Evolutionary conservation across 257 asterid genomes (phyloP).

Genomic region (Ilex asprella): DNA sequence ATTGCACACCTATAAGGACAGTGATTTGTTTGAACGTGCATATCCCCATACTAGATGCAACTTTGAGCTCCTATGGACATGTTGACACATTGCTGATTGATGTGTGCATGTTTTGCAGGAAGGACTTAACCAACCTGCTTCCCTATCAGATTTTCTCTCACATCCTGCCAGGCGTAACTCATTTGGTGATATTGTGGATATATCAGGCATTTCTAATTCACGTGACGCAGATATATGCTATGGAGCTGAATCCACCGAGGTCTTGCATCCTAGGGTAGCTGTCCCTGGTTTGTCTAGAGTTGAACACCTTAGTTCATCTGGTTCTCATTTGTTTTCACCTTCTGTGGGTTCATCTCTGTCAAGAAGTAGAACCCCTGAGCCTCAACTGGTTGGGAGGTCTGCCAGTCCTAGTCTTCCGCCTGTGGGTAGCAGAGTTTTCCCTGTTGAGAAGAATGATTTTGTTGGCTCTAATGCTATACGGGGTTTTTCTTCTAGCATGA

Average conservation of each 20-base stretch:
- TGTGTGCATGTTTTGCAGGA: conserved; percentile 38
- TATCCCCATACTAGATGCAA: background rate
- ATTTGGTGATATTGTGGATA: conserved; percentile 23
- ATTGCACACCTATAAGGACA: too few species aligned
- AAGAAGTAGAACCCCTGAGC: conserved; percentile 22
- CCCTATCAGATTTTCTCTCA: conserved; percentile 33
- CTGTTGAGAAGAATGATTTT: conserved; percentile 25
- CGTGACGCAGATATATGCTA: conserved; percentile 21
- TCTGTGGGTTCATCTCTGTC: conserved; percentile 15
- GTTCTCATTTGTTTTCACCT: conserved; percentile 22
- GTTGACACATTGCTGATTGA: background rate
- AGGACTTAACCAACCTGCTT: conserved; percentile 37
- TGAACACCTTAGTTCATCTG: conserved; percentile 20
- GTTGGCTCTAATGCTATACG: conserved; percentile 22
- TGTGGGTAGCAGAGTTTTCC: conserved; percentile 21
- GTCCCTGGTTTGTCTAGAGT: conserved; percentile 15
- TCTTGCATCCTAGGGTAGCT: conserved; percentile 19
- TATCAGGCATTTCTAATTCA: conserved; percentile 15
- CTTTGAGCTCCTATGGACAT: background rate
- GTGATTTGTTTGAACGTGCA: background rate
- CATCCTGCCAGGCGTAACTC: conserved; percentile 51
- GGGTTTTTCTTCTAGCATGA: conserved; percentile 34
- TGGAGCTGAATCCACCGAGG: conserved; percentile 26
- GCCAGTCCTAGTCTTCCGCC: conserved; percentile 24
- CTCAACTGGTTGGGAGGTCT: conserved; percentile 22